Base-by-base conservation (phyloP, 805 yeast species). In the Komagataella mondaviorum region DNA sequence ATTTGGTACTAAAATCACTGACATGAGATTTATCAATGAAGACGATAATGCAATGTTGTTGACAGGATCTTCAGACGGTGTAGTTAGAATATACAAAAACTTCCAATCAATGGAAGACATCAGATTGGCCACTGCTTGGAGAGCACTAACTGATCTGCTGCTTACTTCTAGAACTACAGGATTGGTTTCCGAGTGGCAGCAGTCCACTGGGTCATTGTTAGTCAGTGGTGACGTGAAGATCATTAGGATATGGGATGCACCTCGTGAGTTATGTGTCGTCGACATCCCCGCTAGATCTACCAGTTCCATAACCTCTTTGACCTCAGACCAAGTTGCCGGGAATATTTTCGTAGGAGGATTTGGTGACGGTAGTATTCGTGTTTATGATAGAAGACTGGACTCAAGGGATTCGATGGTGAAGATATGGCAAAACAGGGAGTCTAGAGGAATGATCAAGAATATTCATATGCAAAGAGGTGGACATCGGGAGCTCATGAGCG, bases 381-480 rank as follows among this genome's bases (percentile, higher is more conserved):
- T 89, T 1, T 93, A 90, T 63, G 99, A 93, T 65, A 76, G 96
- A 54, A 75, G 99, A 57, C 65, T 88, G 53, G 95, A 87, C 57
- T 76, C 93, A 0, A 70, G 95, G 51, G 93, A 86, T 57, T 83
- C 95, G 0, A 81, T 91, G 86, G 87, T 88, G 10, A 80, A 81
- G 58, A 71, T 82, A 6, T 93, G 97, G 96, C 76, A 79, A 56
- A 71, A 75, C n/a, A 64, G 65, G n/a, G 64, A 63, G 24, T 44
- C 44, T 8, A 51, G 50, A 44, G 14, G 52, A 17, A 75, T 88
- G 59, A 80, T 91, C 46, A 71, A 81, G 48, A 88, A 85, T 57
- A 81, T 90, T 7, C 96, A 88, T 60, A 85, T 93, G 95, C 99
- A 93, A 70, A 75, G 99, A 59, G 99, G 99, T 44, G 99, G 99